phyloP scores from a whole-genome alignment of 2,329 filamentous ascomycete species.

The Xylaria arbuscula region DNA sequence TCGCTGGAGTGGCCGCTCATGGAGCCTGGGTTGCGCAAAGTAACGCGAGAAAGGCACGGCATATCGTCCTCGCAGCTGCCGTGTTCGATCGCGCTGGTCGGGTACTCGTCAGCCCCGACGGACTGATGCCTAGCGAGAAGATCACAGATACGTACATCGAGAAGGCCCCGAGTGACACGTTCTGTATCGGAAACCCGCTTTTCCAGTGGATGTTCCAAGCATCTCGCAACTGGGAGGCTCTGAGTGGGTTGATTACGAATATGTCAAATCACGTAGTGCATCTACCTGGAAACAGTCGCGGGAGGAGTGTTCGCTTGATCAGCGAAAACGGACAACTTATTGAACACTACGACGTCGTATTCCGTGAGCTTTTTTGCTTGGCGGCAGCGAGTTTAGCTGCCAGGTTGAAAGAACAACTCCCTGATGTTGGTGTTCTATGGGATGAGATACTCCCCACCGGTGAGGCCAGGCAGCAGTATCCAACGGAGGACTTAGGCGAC shows the following conservation, averaged over 20 bases:
- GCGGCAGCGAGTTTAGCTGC: constrained; percentile 79
- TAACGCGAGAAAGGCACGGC: constrained; percentile 69
- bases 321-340: constrained; percentile 68
- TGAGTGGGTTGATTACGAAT: constrained; percentile 73
- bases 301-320: constrained; percentile 58
- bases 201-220: constrained; percentile 91
- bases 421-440: constrained; percentile 75
- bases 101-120: constrained; percentile 76
- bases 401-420: constrained; percentile 71
- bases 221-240: constrained; percentile 78
- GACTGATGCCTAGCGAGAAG: constrained; percentile 75
- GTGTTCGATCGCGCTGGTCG: constrained; percentile 75
- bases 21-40: constrained; percentile 64
- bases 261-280: constrained; percentile 78
- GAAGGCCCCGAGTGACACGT: constrained; percentile 76
- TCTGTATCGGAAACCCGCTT: constrained; percentile 79
- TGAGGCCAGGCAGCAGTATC: constrained; percentile 42
- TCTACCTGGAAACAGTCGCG: constrained; percentile 55
- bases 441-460: constrained; percentile 80
- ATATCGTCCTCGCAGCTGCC: constrained; percentile 69
- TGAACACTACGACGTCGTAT: constrained; percentile 78
- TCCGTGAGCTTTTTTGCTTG: constrained; percentile 85
- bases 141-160: constrained; percentile 83
- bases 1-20: constrained; percentile 66
- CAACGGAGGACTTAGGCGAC: constrained; percentile 5